These are phyloP conservation scores for Boletus albobrunnescens DNA, from an alignment of 1,284 basidiomycete genomes.

Conservation along the genomic window DNA sequence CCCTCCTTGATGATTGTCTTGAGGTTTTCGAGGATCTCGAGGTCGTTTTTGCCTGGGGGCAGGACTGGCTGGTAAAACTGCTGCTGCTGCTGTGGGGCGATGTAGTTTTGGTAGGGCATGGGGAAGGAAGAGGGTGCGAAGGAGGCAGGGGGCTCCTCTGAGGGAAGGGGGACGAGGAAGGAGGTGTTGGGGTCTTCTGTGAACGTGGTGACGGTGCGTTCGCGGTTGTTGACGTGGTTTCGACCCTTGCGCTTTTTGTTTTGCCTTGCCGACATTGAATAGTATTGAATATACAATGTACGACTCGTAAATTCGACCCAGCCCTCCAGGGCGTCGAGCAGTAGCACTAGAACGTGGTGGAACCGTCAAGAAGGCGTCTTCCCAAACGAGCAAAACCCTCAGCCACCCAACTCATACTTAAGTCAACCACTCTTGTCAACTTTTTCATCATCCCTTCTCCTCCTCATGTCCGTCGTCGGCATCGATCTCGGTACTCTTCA, in stretches of 20 bases:
- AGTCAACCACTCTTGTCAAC: too few relatives aligned
- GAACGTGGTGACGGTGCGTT: conserved; percentile 61
- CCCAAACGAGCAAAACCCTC: conserved; percentile 26
- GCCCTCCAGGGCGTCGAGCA: too few relatives aligned
- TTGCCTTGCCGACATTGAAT: conserved; percentile 56
- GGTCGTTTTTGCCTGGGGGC: conserved; percentile 52
- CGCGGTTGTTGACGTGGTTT: conserved; percentile 49
- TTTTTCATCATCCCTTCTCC: not conserved
- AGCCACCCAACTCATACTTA: conserved; percentile 17
- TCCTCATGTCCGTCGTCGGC: conserved; percentile 82
- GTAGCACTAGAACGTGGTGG: conserved; percentile 32
- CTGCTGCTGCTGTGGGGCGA: conserved; percentile 27
- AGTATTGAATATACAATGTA: too few relatives aligned
- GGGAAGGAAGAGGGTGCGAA: conserved; percentile 31
- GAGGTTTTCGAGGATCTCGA: conserved; percentile 67
- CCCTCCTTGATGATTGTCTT: conserved; percentile 65
- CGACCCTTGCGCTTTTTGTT: conserved; percentile 59
- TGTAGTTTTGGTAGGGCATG: conserved; percentile 30
- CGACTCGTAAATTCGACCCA: too few relatives aligned
- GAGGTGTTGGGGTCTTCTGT: conserved; percentile 51
- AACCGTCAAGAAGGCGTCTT: conserved; percentile 28
- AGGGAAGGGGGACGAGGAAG: conserved; percentile 43
- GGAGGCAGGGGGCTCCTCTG: conserved; percentile 42
- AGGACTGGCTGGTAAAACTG: conserved; percentile 29
- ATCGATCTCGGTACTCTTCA: conserved; percentile 87